Evolutionary conservation across 116 monocot genomes (phyloP).

Genomic region (Papilionanthe hybrid): DNA sequence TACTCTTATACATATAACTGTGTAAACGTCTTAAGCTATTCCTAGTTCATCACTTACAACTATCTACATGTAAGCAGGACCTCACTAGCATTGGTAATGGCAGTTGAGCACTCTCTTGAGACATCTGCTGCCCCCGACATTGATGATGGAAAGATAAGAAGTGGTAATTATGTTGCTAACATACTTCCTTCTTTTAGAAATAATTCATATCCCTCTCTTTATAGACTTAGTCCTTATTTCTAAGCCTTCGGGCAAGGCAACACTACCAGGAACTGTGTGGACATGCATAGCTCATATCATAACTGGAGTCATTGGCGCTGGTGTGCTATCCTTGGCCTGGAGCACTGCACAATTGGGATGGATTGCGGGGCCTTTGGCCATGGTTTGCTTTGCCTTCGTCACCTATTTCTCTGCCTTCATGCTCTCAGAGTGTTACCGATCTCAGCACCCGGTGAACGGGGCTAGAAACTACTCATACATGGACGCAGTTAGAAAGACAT

Average conservation of each 20-base stretch:
- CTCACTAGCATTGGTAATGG: background rate
- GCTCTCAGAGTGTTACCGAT: slow-evolving; percentile 63
- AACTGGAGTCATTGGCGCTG: slow-evolving; percentile 25
- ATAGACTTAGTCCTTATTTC: background rate
- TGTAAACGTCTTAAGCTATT: too few relatives aligned
- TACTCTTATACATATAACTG: too few relatives aligned
- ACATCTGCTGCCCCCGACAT: slow-evolving; percentile 8
- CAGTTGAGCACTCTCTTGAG: slow-evolving; percentile 10
- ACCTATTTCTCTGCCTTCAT: slow-evolving; percentile 52
- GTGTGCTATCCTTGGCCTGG: slow-evolving; percentile 64
- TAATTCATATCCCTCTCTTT: background rate
- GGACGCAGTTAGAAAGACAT: slow-evolving; percentile 50
- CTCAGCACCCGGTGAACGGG: slow-evolving; percentile 49
- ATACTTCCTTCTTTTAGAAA: too few relatives aligned
- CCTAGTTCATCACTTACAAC: too few relatives aligned
- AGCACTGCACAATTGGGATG: slow-evolving; percentile 58
- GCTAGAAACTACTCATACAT: slow-evolving; percentile 63
- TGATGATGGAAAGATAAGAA: slow-evolving; percentile 27
- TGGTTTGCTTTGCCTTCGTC: slow-evolving; percentile 52
- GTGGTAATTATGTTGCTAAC: slow-evolving; percentile 17
- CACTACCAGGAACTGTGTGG: slow-evolving; percentile 34
- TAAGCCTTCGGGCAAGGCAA: slow-evolving; percentile 2
- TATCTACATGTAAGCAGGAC: background rate
- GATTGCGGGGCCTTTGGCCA: slow-evolving; percentile 41
- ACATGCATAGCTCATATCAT: slow-evolving; percentile 41